phyloP scores from a whole-genome alignment of 139 green algal species.

The Coelastrella sp. region DNA sequence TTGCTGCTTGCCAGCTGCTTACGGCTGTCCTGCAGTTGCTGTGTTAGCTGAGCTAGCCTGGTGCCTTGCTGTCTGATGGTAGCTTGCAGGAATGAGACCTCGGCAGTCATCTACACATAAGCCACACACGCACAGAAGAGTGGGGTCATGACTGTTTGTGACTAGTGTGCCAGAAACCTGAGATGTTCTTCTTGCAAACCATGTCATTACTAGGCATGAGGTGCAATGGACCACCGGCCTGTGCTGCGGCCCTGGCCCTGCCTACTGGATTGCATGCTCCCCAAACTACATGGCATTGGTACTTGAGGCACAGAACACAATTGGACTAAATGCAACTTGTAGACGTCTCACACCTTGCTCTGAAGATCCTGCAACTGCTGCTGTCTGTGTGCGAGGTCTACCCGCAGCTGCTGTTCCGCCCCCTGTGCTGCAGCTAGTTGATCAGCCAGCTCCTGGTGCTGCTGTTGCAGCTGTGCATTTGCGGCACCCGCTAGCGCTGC shows the following conservation, averaged over 20 bases:
- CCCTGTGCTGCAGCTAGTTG: neutral
- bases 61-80: neutral
- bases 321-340: no score
- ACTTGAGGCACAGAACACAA: no score
- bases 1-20: neutral
- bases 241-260: no score
- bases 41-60: neutral
- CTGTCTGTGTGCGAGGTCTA: neutral
- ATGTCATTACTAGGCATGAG: no score
- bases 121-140: no score
- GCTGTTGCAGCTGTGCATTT: neutral
- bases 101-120: neutral
- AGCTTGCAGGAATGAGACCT: neutral
- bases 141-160: no score
- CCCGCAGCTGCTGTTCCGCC: constrained; percentile 11
- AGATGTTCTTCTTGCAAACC: no score
- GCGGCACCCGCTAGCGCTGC: constrained; percentile 13
- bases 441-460: constrained; percentile 19
- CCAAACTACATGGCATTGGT: no score
- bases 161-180: no score
- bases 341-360: constrained; percentile 3
- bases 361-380: constrained; percentile 15
- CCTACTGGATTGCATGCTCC: no score
- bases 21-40: constrained; percentile 8
- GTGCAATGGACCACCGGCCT: no score